Evolutionary conservation across 139 green algal genomes (phyloP), one percentile per base, ranked within the genome.

Genomic region (Astrephomene gubernaculifera): DNA sequence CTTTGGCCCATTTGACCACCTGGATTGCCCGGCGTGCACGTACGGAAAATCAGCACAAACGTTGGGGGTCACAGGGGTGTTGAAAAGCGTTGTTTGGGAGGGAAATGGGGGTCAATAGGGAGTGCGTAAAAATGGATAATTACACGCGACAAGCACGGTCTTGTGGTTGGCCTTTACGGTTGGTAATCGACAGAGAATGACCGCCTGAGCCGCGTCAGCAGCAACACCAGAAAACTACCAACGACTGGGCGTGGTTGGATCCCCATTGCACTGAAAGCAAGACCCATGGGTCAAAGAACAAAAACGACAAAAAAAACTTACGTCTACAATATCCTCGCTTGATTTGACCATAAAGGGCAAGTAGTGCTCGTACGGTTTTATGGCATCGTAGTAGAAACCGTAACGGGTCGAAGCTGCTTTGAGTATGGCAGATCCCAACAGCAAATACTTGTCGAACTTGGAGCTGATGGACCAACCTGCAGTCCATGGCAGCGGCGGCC

Each of bases 371-470:
- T 45, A 31, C 22, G 71, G 45, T 31, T 44, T 38, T 10, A 79
- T 49, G n/a, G 44, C 71, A 45, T 31, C 31, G 19, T 63, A 79
- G 71, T 79, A 64, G 71, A 79, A 63, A 31, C 71, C 44, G 19
- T 25, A 17, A 0, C 44, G 44, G 19, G 5, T 19, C 17, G 57
- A 6, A 65, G 19, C 24, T n/a, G 64, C 71, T 31, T 64, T 64
- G 44, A 79, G 31, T 2, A 79, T 31, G 44, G 71, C 36, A 31
- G 41, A 63, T 3, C 71, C 71, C 44, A 79, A 17, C 17, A 79
- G 71, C 44, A 79, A 31, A 29, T 79, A 79, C 71, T n/a, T n/a
- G n/a, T n/a, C n/a, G n/a, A n/a, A 76, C 41, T 76, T 76, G 41
- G 69, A 76, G 41, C 41, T 61, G 29, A 76, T 76, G 41, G 69